Percentiles rank a stretch among this genome's conserved stretches.
Evolutionary conservation across 305 asterid species (phyloP).

Genomic region (Fraxinus angustifolia): DNA sequence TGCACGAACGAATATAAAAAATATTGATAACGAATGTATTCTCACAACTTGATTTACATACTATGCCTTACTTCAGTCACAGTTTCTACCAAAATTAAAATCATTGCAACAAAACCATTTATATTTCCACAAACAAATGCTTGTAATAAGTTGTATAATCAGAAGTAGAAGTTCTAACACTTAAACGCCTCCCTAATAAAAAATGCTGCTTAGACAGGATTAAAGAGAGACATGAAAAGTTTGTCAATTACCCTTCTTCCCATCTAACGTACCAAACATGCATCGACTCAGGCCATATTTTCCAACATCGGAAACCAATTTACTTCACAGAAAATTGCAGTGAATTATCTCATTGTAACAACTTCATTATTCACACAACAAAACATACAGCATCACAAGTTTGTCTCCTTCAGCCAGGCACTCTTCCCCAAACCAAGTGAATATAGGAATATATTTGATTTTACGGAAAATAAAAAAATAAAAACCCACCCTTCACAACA

Average conservation of each 20-base stretch:
- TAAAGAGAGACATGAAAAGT: background rate
- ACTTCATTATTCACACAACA: conserved; percentile 21
- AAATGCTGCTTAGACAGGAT: background rate
- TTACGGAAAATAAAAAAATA: background rate
- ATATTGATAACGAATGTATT: background rate
- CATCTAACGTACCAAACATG: background rate
- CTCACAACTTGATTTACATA: background rate
- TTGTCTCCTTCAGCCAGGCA: conserved; percentile 8
- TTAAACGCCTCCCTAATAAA: background rate
- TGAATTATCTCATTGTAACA: background rate
- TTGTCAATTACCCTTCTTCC: background rate
- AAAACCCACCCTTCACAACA: background rate
- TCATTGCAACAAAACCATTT: background rate
- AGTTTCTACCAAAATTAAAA: background rate
- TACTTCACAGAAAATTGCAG: background rate
- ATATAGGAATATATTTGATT: background rate
- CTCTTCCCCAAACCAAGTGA: background rate
- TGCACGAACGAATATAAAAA: background rate
- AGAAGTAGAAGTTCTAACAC: background rate
- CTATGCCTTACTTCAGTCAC: background rate
- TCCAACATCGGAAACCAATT: background rate
- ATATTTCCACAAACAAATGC: background rate
- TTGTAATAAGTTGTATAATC: background rate
- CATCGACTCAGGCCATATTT: background rate
- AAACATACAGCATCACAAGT: conserved; percentile 11